phyloP scores from a whole-genome alignment of 768 basidiomycete genomes.

The Leccinum disarticulatum region DNA sequence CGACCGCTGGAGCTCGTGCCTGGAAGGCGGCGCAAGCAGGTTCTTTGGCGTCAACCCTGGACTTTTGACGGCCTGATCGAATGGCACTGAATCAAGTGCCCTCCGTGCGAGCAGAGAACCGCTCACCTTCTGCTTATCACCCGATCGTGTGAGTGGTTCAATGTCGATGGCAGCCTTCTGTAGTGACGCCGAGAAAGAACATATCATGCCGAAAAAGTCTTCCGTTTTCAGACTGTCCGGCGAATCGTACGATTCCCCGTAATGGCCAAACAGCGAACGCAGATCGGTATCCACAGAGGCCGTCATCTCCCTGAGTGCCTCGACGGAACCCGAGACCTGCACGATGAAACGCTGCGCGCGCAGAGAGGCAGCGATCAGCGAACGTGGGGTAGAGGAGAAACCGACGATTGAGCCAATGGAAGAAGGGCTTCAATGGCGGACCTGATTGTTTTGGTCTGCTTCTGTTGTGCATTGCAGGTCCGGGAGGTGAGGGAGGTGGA shows the following conservation, averaged over 20 bases:
- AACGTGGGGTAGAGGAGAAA: not conserved
- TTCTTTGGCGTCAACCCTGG: constrained; percentile 25
- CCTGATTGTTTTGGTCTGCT: constrained; percentile 36
- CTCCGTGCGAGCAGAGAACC: not conserved
- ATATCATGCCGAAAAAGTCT: constrained; percentile 75
- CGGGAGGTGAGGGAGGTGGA: constrained; percentile 29
- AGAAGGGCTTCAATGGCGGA: constrained; percentile 83
- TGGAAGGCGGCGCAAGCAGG: constrained; percentile 40
- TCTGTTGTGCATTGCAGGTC: constrained; percentile 33
- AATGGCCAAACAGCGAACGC: constrained; percentile 61
- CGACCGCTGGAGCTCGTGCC: constrained; percentile 48
- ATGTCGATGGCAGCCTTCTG: constrained; percentile 75
- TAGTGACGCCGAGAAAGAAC: constrained; percentile 72
- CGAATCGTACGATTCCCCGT: constrained; percentile 70
- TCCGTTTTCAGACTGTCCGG: constrained; percentile 72
- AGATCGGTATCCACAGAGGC: constrained; percentile 59
- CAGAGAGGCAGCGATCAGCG: not conserved
- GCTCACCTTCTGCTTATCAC: constrained; percentile 11
- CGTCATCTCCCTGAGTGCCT: constrained; percentile 66
- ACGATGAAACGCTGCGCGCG: constrained; percentile 26
- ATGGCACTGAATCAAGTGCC: not conserved
- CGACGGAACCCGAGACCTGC: constrained; percentile 51
- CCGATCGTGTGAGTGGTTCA: constrained; percentile 1
- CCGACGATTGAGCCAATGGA: constrained; percentile 40
- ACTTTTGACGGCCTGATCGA: constrained; percentile 45